Base-by-base conservation (phyloP, 371 early-diverging fungal species). In the Rozella allomycis region DNA sequence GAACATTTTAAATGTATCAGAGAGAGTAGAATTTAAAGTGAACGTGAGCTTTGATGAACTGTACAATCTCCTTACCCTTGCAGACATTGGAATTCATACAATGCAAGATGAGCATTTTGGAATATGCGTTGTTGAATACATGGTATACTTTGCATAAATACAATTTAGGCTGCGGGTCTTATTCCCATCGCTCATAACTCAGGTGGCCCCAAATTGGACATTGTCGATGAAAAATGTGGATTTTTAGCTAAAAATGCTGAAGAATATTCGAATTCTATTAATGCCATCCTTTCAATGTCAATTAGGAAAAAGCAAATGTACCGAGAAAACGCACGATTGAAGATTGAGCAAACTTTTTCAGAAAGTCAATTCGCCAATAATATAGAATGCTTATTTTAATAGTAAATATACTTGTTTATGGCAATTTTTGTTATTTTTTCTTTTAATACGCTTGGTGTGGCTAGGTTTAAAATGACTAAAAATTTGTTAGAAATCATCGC, bases 91-190 rank as follows among this genome's bases (percentile, higher is more conserved):
- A 0, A 31, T 94, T 13, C 90, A 90, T 45, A 78, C 91, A 10
- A 94, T 94, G 96, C 58, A 63, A 52, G 74, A 90, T 41, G 96
- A 94, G 45, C 96, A 94, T 46, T 94, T 94, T 57, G 96, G 96
- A 11, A 94, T 94, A 42, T 72, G 79, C 16, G 68, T 91, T 25
- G 82, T 94, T 1, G 96, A 94, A 52, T 86, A 83, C 39, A 85
- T 88, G 88, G 74, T 78, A 55, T 25, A 43, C 26, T 7, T 12
- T 17, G 22, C 12, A 19, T 36, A 23, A 18, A 25, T 18, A 42
- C 11, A 18, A 22, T 29, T 2, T 21, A 76, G 74, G 84, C 86
- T 6, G 78, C 86, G 10, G 94, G 91, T 8, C 40, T 84, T 26
- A 70, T 94, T 19, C 66, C 85, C 2, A 51, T 91, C 2, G 90